Evolutionary conservation across 108 stramenopile genomes (phyloP), one percentile per base, ranked within the genome.

Genomic region (Pseudonitzschia multistriata): DNA sequence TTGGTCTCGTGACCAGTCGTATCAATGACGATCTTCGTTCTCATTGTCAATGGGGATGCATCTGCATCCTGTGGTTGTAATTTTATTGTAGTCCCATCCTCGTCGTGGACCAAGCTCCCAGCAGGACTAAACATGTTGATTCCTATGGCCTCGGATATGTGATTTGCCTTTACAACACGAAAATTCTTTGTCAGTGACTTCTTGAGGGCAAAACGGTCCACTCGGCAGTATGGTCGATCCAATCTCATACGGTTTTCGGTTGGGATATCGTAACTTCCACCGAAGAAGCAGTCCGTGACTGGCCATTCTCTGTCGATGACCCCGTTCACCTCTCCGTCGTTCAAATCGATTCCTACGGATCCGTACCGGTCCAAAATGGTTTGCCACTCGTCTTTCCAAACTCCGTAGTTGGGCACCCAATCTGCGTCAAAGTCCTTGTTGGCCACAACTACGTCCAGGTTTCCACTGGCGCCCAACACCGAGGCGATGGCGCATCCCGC

Each of bases 381-480:
- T 54, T 92, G 75, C 97, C 97, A 97, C 81, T 97, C 97, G 67
- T 94, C 91, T 66, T 90, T 74, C 97, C 97, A 97, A 10, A 95
- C 93, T 30, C 97, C 97, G 77, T 96, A 97, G 70, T 95, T 96
- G 47, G 94, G 91, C 36, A 81, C 75, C 92, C 91, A 96, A 61
- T 79, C 75, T 19, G 71, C 49, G 69, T 96, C 92, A 52, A 86
- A 83, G 67, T 88, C 90, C 28, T 84, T 69, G 73, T 95, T 92
- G 34, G 92, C 88, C 27, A 97, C 49, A 5, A 90, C 76, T 6
- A 97, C 90, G 36, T 88, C 79, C 33, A 91, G 74, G 21, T 72
- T 52, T 6, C 56, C 67, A 11, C 59, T 35, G 6, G 84, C 70
- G 2, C 87, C 71, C 45, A 94, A 71, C 2, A 94, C 74, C 60